These are phyloP conservation scores for Acrocalymma vagum DNA, from an alignment of 2,329 filamentous ascomycete genomes.

Conservation along the genomic window DNA sequence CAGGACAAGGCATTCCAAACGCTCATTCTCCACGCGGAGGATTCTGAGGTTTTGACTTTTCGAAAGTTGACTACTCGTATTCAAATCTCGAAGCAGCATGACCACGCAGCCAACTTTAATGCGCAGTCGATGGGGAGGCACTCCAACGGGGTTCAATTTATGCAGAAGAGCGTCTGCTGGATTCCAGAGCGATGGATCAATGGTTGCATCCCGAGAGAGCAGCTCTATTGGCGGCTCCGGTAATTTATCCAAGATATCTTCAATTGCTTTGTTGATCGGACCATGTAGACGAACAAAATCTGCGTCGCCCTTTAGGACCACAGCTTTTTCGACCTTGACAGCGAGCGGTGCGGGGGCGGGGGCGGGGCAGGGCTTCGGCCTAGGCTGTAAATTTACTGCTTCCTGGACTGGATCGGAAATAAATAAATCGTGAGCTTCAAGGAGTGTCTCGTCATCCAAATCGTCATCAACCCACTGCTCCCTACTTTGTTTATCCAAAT, in stretches of 20 bases:
- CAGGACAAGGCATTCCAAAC: constrained; percentile 42
- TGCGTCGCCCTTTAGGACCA: constrained; percentile 18
- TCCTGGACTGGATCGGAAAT: constrained; percentile 35
- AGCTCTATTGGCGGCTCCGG: constrained; percentile 40
- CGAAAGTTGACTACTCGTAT: constrained; percentile 38
- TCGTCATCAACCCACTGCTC: constrained; percentile 38
- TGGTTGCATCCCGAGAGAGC: constrained; percentile 39
- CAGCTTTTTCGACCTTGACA: constrained; percentile 3
- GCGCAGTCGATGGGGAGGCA: constrained; percentile 44
- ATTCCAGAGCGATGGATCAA: constrained; percentile 28
- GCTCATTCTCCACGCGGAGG: constrained; percentile 33
- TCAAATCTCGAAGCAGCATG: constrained; percentile 34
- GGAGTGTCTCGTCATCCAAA: constrained; percentile 41
- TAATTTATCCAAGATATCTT: constrained; percentile 30
- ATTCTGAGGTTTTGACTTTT: constrained; percentile 43
- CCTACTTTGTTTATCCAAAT: constrained; percentile 4
- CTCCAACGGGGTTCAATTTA: constrained; percentile 38
- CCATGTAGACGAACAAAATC: constrained; percentile 39
- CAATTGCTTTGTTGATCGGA: constrained; percentile 35
- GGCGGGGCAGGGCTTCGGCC: too few relatives aligned
- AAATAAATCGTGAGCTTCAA: constrained; percentile 36
- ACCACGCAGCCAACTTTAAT: constrained; percentile 45
- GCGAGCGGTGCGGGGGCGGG: constrained; percentile 10
- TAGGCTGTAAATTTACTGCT: not conserved
- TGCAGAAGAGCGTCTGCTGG: constrained; percentile 36